Conservation (phyloP, 495 filamentous ascomycete genomes). For the Penicillium coprophilum region DNA sequence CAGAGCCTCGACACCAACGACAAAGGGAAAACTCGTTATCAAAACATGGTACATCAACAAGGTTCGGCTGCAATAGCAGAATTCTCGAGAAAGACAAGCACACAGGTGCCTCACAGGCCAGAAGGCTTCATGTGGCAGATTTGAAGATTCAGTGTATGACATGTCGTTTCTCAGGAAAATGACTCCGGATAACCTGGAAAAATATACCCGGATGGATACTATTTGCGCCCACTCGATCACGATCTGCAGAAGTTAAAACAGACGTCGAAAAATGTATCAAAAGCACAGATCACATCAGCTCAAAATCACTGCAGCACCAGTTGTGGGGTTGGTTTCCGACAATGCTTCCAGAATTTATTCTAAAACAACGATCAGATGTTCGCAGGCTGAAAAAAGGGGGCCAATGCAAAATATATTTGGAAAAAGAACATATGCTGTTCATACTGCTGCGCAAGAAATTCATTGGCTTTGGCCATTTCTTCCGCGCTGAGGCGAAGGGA, state of each 20-base stretch:
- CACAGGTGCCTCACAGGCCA: background rate
- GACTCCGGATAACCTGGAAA: slow-evolving; percentile 13
- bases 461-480: slow-evolving; percentile 17
- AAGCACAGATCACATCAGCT: slow-evolving; percentile 3
- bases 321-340: background rate
- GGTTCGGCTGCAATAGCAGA: background rate
- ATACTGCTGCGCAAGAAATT: background rate
- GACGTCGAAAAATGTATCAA: slow-evolving; percentile 11
- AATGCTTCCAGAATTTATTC: background rate
- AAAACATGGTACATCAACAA: background rate
- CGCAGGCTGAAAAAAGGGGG: background rate
- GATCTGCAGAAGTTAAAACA: slow-evolving; percentile 13
- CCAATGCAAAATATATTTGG: background rate
- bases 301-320: background rate
- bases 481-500: slow-evolving; percentile 26
- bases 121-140: background rate
- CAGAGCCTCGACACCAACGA: background rate
- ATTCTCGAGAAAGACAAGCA: background rate
- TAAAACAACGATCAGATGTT: slow-evolving; percentile 2
- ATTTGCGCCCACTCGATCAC: slow-evolving; percentile 18
- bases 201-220: slow-evolving; percentile 17
- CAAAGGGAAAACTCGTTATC: slow-evolving; percentile 2
- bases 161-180: slow-evolving; percentile 4
- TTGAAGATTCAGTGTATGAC: background rate
- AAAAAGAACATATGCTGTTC: background rate